phyloP scores from a whole-genome alignment of 805 yeast species.

The Yamadazyma olivae region DNA sequence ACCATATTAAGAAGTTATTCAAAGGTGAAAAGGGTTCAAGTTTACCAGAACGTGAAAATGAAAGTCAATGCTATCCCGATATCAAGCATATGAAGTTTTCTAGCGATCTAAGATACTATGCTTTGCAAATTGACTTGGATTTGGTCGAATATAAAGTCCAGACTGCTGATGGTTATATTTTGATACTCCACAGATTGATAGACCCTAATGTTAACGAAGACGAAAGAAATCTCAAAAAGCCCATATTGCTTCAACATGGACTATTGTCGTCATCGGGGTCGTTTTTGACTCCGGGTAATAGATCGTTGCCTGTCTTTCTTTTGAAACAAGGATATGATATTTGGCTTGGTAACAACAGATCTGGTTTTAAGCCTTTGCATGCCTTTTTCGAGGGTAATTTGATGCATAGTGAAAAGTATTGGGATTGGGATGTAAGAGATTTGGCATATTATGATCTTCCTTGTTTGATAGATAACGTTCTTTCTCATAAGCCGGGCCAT shows the following conservation, averaged over 20 bases:
- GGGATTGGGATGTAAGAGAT: conserved; percentile 93
- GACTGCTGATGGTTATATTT: conserved; percentile 77
- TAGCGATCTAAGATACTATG: conserved; percentile 63
- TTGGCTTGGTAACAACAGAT: conserved; percentile 89
- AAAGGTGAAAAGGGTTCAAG: conserved; percentile 27
- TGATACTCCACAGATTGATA: conserved; percentile 62
- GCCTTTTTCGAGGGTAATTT: conserved; percentile 27
- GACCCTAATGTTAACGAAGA: conserved; percentile 41
- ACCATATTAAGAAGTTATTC: conserved; percentile 26
- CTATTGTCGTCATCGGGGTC: conserved; percentile 85
- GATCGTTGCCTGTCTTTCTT: conserved; percentile 66
- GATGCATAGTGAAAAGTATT: conserved; percentile 51
- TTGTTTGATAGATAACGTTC: conserved; percentile 61
- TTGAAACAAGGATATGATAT: conserved; percentile 67
- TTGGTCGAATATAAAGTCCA: conserved; percentile 56
- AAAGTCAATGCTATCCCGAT: conserved; percentile 34
- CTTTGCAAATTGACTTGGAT: conserved; percentile 55
- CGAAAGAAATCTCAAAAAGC: conserved; percentile 41
- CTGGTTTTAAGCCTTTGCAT: conserved; percentile 79
- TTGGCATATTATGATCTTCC: conserved; percentile 80
- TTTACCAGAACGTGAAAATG: conserved; percentile 20
- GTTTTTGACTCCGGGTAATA: conserved; percentile 76
- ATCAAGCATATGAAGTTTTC: conserved; percentile 28
- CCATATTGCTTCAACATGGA: conserved; percentile 82
- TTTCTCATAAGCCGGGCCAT: conserved; percentile 37